Evolutionary conservation across 2,329 filamentous ascomycete genomes (phyloP).

Genomic region (Clonostachys solani): DNA sequence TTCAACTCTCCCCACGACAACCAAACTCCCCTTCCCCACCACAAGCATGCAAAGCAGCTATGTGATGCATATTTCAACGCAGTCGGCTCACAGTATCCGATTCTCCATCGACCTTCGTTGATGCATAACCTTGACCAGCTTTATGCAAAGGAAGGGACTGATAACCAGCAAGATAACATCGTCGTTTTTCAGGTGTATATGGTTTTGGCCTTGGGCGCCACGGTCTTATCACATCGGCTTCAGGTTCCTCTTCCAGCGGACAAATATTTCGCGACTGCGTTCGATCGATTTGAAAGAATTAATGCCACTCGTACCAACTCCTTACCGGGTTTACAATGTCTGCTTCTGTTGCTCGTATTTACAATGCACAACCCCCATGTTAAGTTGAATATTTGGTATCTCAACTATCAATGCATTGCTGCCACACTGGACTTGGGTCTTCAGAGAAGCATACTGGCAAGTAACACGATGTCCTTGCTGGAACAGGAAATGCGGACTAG

Average conservation of each 20-base stretch:
- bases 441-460: slow-evolving; percentile 40
- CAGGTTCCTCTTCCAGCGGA: slow-evolving; percentile 39
- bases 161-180: slow-evolving; percentile 8
- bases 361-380: slow-evolving; percentile 44
- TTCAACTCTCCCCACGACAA: no score
- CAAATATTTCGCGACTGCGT: slow-evolving; percentile 41
- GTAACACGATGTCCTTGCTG: slow-evolving; percentile 34
- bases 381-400: slow-evolving; percentile 45
- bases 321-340: slow-evolving; percentile 41
- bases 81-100: slow-evolving; percentile 43
- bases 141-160: slow-evolving; percentile 14
- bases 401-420: slow-evolving; percentile 51
- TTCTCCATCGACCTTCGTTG: slow-evolving; percentile 40
- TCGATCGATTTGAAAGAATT: slow-evolving; percentile 38
- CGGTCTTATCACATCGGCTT: slow-evolving; percentile 34
- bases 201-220: slow-evolving; percentile 46
- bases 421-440: slow-evolving; percentile 45
- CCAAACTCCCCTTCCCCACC: slow-evolving; percentile 13
- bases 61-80: slow-evolving; percentile 41
- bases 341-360: slow-evolving; percentile 40
- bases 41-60: slow-evolving; percentile 30
- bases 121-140: slow-evolving; percentile 28
- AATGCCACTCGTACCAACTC: slow-evolving; percentile 37
- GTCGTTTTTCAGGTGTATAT: slow-evolving; percentile 44
- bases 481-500: slow-evolving; percentile 50